Percentiles rank a stretch among this genome's conserved stretches.
These are phyloP conservation scores for Monosporascus sp. DNA, from an alignment of 2,329 filamentous ascomycete species.

Conservation along the genomic window DNA sequence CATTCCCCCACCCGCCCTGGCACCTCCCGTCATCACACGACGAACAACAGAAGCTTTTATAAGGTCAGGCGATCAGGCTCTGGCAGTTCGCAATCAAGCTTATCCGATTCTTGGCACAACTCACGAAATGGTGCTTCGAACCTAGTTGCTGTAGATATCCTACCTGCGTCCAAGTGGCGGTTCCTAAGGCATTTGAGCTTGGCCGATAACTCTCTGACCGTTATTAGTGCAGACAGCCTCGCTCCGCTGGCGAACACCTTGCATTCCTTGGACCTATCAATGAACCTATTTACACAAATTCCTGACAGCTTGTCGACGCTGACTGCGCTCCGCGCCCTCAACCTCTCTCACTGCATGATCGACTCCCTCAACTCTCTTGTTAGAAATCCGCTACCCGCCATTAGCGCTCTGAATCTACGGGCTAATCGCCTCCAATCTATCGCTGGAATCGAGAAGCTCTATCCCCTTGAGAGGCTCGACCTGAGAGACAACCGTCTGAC, in stretches of 20 bases:
- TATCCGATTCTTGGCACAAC: constrained; percentile 61
- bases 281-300: constrained; percentile 89
- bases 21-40: constrained; percentile 67
- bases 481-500: constrained; percentile 83
- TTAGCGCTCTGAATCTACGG: constrained; percentile 86
- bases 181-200: constrained; percentile 89
- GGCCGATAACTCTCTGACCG: constrained; percentile 84
- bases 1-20: constrained; percentile 74
- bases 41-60: constrained; percentile 62
- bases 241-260: constrained; percentile 80
- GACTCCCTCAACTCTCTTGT: constrained; percentile 84
- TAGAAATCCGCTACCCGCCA: constrained; percentile 82
- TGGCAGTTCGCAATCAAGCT: constrained; percentile 82
- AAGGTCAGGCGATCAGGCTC: constrained; percentile 85
- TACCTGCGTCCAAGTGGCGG: constrained; percentile 88
- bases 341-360: constrained; percentile 97
- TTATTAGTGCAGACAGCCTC: constrained; percentile 70
- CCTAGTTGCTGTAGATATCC: constrained; percentile 62
- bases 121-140: constrained; percentile 74
- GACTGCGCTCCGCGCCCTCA: constrained; percentile 83
- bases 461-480: constrained; percentile 85
- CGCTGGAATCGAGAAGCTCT: constrained; percentile 82
- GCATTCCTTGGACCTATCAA: constrained; percentile 86
- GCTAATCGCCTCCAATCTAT: constrained; percentile 83
- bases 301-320: constrained; percentile 85